Evolutionary conservation across 2,329 filamentous ascomycete species (phyloP).

Genomic region (Cladosporium sp.): DNA sequence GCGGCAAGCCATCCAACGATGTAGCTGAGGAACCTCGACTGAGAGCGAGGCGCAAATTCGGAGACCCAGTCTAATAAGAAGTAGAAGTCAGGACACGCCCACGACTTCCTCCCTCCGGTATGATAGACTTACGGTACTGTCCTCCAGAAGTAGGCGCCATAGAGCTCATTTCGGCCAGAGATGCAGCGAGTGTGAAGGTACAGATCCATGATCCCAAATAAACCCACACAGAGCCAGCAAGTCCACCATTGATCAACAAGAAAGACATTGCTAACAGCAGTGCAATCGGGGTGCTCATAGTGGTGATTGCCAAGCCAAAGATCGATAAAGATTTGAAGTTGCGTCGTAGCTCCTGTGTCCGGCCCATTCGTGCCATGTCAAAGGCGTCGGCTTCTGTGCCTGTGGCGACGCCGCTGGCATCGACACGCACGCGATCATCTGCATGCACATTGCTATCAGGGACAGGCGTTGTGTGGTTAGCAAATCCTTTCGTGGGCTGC

Average conservation of each 20-base stretch:
- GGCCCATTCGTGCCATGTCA: conserved; percentile 30
- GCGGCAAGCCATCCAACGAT: conserved; percentile 32
- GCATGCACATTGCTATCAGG: neutral
- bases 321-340: conserved; percentile 27
- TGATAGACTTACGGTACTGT: conserved; percentile 17
- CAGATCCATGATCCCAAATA: conserved; percentile 26
- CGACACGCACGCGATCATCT: conserved; percentile 5
- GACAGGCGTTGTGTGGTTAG: neutral
- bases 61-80: conserved; percentile 23
- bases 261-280: conserved; percentile 26
- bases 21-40: conserved; percentile 23
- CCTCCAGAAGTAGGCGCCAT: conserved; percentile 31
- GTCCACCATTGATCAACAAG: conserved; percentile 30
- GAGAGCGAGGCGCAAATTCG: conserved; percentile 28
- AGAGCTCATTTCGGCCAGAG: conserved; percentile 30
- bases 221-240: conserved; percentile 30
- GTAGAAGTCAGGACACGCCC: neutral
- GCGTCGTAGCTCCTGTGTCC: conserved; percentile 24
- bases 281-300: conserved; percentile 28
- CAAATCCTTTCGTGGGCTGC: conserved; percentile 9
- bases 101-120: neutral
- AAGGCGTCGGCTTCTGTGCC: conserved; percentile 10
- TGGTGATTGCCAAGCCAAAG: conserved; percentile 28
- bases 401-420: conserved; percentile 4
- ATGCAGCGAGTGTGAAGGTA: conserved; percentile 26